Evolutionary conservation across 306 rosid species (phyloP).

Genomic region (Dryas alaskensis): DNA sequence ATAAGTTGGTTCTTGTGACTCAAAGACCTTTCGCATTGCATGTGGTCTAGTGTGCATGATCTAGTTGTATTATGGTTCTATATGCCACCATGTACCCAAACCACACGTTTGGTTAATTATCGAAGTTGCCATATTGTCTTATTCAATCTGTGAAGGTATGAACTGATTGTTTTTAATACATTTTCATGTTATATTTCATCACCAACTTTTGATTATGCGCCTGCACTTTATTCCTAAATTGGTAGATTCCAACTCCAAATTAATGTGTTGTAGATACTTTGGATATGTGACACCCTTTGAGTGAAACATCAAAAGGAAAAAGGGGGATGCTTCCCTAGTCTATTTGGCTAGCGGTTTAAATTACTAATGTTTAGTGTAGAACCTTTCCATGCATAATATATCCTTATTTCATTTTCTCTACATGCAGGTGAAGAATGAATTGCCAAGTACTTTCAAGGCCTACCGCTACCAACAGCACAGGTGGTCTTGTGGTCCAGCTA

Average conservation of each 20-base stretch:
- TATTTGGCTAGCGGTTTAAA: neutral
- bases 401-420: neutral
- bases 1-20: neutral
- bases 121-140: neutral
- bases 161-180: neutral
- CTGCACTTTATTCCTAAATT: neutral
- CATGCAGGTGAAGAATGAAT: conserved; percentile 69
- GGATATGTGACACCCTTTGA: no score
- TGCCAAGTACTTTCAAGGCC: conserved; percentile 94
- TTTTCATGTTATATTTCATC: neutral
- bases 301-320: neutral
- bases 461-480: conserved; percentile 85
- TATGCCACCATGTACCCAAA: neutral
- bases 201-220: neutral
- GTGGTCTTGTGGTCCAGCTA: conserved; percentile 97
- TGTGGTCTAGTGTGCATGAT: neutral
- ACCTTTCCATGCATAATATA: neutral
- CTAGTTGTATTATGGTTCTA: neutral
- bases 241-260: neutral
- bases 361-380: neutral
- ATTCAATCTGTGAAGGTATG: neutral
- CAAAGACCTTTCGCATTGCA: neutral
- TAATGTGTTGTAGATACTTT: neutral
- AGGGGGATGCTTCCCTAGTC: neutral
- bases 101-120: neutral